Evolutionary conservation across 2,329 filamentous ascomycete species (phyloP).

Genomic region (Arthrobotrys sphaeroides): DNA sequence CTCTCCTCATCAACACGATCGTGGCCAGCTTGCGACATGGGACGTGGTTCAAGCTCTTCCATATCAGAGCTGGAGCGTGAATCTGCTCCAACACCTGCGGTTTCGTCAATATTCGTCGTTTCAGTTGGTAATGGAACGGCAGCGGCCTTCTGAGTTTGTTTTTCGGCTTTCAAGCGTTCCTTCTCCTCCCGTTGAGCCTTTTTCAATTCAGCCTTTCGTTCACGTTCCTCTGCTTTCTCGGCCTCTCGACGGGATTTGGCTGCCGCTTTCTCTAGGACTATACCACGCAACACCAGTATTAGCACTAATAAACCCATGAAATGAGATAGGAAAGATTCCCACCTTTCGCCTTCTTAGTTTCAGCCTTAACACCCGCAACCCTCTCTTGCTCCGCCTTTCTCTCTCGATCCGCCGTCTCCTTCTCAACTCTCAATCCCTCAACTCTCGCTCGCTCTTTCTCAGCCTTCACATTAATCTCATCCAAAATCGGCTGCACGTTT

Average conservation of each 20-base stretch:
- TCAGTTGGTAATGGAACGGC: background rate
- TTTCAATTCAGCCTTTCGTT: constrained; percentile 44
- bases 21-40: constrained; percentile 43
- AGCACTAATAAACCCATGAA: background rate
- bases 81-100: background rate
- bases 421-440: constrained; percentile 32
- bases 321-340: background rate
- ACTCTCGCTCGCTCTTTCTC: constrained; percentile 40
- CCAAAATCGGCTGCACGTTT: constrained; percentile 50
- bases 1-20: constrained; percentile 36
- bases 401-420: constrained; percentile 26
- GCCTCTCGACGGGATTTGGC: constrained; percentile 45
- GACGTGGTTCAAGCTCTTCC: constrained; percentile 47
- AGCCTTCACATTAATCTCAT: constrained; percentile 51
- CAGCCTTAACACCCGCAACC: constrained; percentile 28
- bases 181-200: constrained; percentile 47
- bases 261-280: constrained; percentile 35
- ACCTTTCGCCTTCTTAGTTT: constrained; percentile 46
- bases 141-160: constrained; percentile 1
- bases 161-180: constrained; percentile 32
- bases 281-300: background rate
- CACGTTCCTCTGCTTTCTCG: constrained; percentile 48
- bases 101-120: background rate
- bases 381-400: constrained; percentile 24
- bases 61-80: constrained; percentile 20